Conservation (phyloP, 129 eudicot species). For the Glebionis coronaria region DNA sequence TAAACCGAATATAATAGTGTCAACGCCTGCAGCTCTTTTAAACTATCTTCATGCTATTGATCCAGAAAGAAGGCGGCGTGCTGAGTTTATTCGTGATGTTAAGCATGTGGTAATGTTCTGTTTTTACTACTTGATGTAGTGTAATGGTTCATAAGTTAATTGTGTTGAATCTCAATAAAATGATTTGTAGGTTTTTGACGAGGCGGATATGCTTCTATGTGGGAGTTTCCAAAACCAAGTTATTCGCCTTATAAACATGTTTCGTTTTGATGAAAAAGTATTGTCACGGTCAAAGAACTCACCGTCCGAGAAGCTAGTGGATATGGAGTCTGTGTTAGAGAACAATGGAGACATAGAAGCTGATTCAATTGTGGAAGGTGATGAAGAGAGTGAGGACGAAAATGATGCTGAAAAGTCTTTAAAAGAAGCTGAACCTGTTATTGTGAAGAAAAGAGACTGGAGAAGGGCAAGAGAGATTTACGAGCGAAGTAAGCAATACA, state of each 20-base stretch:
- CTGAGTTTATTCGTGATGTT: constrained; percentile 66
- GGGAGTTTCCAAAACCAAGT: constrained; percentile 98
- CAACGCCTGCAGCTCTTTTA: constrained; percentile 95
- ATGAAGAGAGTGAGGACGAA: constrained; percentile 30
- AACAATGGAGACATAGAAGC: constrained; percentile 32
- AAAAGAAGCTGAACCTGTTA: constrained; percentile 25
- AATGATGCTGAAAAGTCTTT: constrained; percentile 24
- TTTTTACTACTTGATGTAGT: not conserved
- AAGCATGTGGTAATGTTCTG: constrained; percentile 70
- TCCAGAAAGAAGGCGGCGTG: constrained; percentile 65
- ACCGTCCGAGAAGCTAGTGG: constrained; percentile 27
- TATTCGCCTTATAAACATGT: constrained; percentile 87
- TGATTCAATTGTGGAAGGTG: constrained; percentile 31
- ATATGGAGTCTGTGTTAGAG: constrained; percentile 36
- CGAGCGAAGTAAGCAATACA: constrained; percentile 85
- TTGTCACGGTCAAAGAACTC: constrained; percentile 52
- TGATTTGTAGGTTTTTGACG: constrained; percentile 79
- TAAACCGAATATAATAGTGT: constrained; percentile 76
- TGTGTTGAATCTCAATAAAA: not conserved
- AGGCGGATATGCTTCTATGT: constrained; percentile 93
- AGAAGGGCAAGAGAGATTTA: constrained; percentile 69
- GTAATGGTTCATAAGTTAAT: not conserved
- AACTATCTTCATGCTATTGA: constrained; percentile 79
- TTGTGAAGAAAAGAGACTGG: constrained; percentile 61
- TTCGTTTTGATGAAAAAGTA: constrained; percentile 91